These are phyloP conservation scores for Poa pratensis DNA, from an alignment of 176 grass and related monocot species.

Conservation along the genomic window DNA sequence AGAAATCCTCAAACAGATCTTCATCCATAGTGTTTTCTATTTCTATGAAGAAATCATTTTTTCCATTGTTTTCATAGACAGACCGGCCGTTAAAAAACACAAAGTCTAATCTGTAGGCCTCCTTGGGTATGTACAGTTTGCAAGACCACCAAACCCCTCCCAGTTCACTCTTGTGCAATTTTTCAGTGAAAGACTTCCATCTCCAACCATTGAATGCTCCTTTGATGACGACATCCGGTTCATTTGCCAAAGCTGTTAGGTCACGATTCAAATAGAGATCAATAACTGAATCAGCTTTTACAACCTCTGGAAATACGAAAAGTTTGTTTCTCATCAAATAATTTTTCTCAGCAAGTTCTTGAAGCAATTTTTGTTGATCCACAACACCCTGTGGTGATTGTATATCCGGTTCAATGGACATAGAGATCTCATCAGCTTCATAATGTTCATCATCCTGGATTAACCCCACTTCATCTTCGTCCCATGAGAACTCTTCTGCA, in stretches of 20 bases:
- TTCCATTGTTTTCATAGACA: constrained; percentile 85
- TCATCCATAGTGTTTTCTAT: constrained; percentile 83
- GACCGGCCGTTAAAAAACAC: constrained; percentile 77
- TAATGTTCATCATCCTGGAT: constrained; percentile 23
- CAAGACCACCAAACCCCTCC: constrained; percentile 82
- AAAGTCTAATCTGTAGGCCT: constrained; percentile 86
- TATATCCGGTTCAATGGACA: constrained; percentile 11
- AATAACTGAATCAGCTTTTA: constrained; percentile 63
- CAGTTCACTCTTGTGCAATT: constrained; percentile 72
- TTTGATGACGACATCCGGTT: constrained; percentile 74
- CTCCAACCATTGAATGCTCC: constrained; percentile 91
- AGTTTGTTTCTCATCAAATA: constrained; percentile 54
- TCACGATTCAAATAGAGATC: constrained; percentile 69
- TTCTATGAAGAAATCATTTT: constrained; percentile 64
- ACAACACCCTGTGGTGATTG: constrained; percentile 22
- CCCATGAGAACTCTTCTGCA: constrained; percentile 41
- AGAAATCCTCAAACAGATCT: constrained; percentile 68
- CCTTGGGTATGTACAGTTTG: constrained; percentile 77
- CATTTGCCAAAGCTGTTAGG: constrained; percentile 66
- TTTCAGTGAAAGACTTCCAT: constrained; percentile 81
- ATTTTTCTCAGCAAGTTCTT: constrained; percentile 63
- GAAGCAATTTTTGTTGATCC: constrained; percentile 55
- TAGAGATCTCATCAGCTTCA: constrained; percentile 21
- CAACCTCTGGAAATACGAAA: constrained; percentile 62
- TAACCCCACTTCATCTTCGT: constrained; percentile 37